Conservation (phyloP, 768 basidiomycete species). For the Tubosaeta sp. region DNA sequence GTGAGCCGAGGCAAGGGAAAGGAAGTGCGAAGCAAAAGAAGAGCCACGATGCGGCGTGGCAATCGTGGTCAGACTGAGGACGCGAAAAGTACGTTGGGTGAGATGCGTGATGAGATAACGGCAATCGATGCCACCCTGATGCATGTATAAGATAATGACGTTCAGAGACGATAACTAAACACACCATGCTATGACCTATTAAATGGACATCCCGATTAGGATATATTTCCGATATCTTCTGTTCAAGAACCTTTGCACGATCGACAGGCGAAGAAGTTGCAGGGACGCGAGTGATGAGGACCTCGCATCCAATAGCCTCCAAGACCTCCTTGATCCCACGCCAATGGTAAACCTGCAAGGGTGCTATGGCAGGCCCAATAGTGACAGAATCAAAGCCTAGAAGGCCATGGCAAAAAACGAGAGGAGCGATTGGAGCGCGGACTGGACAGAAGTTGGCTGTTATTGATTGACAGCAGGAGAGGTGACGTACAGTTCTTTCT, state of each 20-base stretch:
- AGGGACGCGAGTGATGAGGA: constrained; percentile 91
- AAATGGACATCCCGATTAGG: constrained; percentile 85
- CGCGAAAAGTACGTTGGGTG: constrained; percentile 68
- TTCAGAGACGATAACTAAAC: constrained; percentile 3
- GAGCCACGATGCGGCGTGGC: constrained; percentile 94
- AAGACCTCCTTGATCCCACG: constrained; percentile 93
- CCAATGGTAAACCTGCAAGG: constrained; percentile 92
- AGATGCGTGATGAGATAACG: constrained; percentile 85
- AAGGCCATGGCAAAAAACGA: constrained; percentile 95
- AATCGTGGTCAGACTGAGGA: constrained; percentile 89
- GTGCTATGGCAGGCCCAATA: constrained; percentile 70
- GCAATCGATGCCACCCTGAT: constrained; percentile 89
- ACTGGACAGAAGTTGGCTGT: constrained; percentile 40
- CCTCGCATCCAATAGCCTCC: constrained; percentile 81
- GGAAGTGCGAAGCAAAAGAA: constrained; percentile 88
- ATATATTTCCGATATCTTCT: constrained; percentile 73
- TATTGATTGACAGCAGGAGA: not conserved
- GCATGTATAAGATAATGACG: constrained; percentile 1
- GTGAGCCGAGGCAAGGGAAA: constrained; percentile 61
- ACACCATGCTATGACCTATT: constrained; percentile 77
- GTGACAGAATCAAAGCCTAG: constrained; percentile 86
- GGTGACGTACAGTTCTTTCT: constrained; percentile 57
- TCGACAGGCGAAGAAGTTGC: constrained; percentile 87
- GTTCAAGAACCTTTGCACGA: constrained; percentile 85
- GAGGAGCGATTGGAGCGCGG: constrained; percentile 71